Percentiles rank a stretch among this genome's conserved stretches.
Conservation (phyloP, 495 filamentous ascomycete genomes). For the Neurospora cerealis region DNA sequence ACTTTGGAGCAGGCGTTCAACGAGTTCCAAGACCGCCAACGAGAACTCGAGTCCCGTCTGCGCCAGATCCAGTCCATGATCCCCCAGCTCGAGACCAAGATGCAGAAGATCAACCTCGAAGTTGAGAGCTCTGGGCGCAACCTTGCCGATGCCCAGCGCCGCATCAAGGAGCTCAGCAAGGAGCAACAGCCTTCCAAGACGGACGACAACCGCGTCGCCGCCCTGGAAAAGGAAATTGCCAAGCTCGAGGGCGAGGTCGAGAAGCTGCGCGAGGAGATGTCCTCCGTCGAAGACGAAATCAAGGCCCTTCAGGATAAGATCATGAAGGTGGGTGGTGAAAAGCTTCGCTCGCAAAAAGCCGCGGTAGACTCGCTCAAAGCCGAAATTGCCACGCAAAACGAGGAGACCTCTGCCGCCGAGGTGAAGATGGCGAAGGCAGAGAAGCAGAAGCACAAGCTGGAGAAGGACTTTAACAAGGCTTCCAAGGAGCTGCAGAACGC, state of each 20-base stretch:
- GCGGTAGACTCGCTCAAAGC: conserved; percentile 90
- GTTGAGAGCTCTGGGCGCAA: conserved; percentile 80
- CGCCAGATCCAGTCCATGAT: conserved; percentile 70
- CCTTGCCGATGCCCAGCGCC: conserved; percentile 69
- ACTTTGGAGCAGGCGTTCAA: conserved; percentile 69
- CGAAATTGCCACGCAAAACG: conserved; percentile 69
- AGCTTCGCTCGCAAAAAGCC: conserved; percentile 78
- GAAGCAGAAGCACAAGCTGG: conserved; percentile 79
- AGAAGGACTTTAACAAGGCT: conserved; percentile 66
- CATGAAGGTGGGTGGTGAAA: conserved; percentile 93
- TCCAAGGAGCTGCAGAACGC: conserved; percentile 66
- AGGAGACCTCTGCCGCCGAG: conserved; percentile 75
- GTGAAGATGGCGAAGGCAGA: conserved; percentile 81
- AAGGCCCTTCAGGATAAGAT: conserved; percentile 88
- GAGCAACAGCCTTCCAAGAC: conserved; percentile 70
- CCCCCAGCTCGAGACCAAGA: conserved; percentile 75
- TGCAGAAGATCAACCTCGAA: conserved; percentile 86
- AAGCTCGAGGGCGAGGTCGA: conserved; percentile 68
- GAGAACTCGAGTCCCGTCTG: conserved; percentile 62
- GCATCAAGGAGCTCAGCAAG: conserved; percentile 69
- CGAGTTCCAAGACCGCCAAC: conserved; percentile 68
- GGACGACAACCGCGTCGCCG: conserved; percentile 60
- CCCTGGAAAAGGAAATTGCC: conserved; percentile 66
- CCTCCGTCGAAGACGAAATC: conserved; percentile 83
- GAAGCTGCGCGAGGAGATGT: conserved; percentile 68